phyloP scores from a whole-genome alignment of 2,329 filamentous ascomycete genomes.

The Verticillium albo-atrum region DNA sequence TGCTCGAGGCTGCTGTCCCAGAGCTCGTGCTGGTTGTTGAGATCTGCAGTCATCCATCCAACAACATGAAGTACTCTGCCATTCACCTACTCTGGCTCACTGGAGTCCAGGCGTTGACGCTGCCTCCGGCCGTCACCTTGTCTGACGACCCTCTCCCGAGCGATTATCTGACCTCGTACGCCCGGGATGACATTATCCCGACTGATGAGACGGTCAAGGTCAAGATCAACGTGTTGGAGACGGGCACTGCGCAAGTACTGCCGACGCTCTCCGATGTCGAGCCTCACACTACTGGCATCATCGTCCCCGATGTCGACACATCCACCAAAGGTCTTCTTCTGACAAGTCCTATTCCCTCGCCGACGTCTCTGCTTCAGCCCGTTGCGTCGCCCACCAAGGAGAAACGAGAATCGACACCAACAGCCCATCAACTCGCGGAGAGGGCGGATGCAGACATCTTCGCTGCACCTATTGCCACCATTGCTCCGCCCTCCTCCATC shows the following conservation, averaged over 20 bases:
- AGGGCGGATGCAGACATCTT: neutral
- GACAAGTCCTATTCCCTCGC: neutral
- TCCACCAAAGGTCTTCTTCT: neutral
- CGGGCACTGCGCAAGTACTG: neutral
- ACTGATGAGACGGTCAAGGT: neutral
- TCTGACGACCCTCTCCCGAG: neutral
- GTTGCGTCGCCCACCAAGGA: neutral
- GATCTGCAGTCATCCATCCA: neutral
- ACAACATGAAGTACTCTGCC: neutral
- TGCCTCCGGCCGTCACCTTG: neutral
- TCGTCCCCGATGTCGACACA: neutral
- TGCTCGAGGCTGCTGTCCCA: neutral
- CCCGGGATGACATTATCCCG: neutral
- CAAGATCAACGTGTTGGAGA: neutral
- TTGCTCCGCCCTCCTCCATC: neutral
- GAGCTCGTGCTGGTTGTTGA: neutral
- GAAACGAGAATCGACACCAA: neutral
- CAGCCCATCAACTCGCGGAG: neutral
- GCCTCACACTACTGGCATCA: neutral
- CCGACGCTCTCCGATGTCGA: slow-evolving; percentile 1
- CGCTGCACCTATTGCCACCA: neutral
- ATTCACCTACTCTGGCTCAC: neutral
- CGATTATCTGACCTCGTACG: neutral
- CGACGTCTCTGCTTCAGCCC: neutral
- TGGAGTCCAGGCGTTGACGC: neutral